Percentiles rank a stretch among this genome's conserved stretches.
phyloP scores from a whole-genome alignment of 768 basidiomycete genomes.

The Collybia nuda region DNA sequence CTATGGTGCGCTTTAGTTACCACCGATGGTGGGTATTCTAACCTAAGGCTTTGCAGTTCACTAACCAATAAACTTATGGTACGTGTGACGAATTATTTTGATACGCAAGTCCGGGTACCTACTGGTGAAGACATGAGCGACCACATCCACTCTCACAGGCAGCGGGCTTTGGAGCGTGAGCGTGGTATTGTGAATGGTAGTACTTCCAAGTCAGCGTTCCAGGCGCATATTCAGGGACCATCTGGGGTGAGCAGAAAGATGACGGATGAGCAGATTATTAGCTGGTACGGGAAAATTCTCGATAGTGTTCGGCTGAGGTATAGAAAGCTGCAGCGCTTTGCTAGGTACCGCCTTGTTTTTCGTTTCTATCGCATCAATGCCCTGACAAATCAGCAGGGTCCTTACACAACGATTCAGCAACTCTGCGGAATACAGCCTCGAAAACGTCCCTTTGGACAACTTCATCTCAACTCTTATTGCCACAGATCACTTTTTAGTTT shows the following conservation, averaged over 20 bases:
- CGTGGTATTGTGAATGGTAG: slow-evolving; percentile 7
- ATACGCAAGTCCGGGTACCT: slow-evolving; percentile 86
- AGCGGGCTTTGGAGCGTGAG: slow-evolving; percentile 15
- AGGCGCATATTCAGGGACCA: slow-evolving; percentile 31
- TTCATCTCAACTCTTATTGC: slow-evolving; percentile 79
- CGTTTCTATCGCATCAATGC: not conserved
- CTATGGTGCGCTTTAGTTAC: slow-evolving; percentile 65
- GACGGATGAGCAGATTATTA: slow-evolving; percentile 79
- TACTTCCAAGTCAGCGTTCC: slow-evolving; percentile 30
- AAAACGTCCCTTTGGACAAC: slow-evolving; percentile 69
- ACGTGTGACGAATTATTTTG: slow-evolving; percentile 91
- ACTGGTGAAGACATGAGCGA: slow-evolving; percentile 38
- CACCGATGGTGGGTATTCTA: not conserved
- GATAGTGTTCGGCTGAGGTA: slow-evolving; percentile 91
- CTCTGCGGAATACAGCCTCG: slow-evolving; percentile 86
- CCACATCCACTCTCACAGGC: slow-evolving; percentile 15
- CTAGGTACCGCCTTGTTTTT: slow-evolving; percentile 50
- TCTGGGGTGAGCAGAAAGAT: slow-evolving; percentile 48
- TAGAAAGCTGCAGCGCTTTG: slow-evolving; percentile 92
- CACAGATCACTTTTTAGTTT: slow-evolving; percentile 91
- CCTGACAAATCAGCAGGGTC: slow-evolving; percentile 38
- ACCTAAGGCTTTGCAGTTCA: slow-evolving; percentile 49
- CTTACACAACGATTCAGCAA: slow-evolving; percentile 89
- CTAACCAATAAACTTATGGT: slow-evolving; percentile 92
- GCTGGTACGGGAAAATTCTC: slow-evolving; percentile 91